These are phyloP conservation scores for Apiotrichum veenhuisii DNA, from an alignment of 1,284 basidiomycete genomes.

Conservation along the genomic window DNA sequence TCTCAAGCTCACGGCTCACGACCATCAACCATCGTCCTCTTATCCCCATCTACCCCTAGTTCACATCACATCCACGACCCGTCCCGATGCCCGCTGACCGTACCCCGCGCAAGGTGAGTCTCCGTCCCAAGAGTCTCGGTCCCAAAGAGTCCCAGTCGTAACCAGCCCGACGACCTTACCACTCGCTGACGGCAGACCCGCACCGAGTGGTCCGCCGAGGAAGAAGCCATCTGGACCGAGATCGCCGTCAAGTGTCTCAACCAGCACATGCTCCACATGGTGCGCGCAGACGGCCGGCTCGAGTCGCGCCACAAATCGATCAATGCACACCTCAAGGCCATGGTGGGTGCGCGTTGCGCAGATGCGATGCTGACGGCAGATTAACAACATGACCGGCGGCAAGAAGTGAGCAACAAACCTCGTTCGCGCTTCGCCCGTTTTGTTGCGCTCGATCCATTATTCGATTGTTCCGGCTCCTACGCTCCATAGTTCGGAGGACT, in stretches of 20 bases:
- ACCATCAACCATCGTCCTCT: too few species aligned
- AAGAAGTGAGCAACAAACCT: too few species aligned
- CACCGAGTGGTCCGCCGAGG: constrained; percentile 22
- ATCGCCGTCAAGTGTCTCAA: constrained; percentile 13
- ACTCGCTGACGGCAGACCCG: constrained; percentile 2
- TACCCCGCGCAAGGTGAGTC: not conserved
- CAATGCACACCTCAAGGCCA: constrained; percentile 22
- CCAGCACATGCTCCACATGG: constrained; percentile 11
- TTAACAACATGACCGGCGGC: not conserved
- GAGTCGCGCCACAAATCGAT: constrained; percentile 21
- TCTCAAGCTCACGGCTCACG: too few species aligned
- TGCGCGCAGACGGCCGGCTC: constrained; percentile 30
- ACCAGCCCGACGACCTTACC: not conserved
- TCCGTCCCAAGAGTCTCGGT: not conserved
- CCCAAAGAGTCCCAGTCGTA: not conserved
- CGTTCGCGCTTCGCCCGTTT: too few species aligned
- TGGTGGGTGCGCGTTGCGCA: constrained; percentile 22
- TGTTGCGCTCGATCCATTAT: too few species aligned
- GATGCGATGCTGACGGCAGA: constrained; percentile 4
- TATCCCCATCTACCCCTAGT: not conserved
- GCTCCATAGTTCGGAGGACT: too few species aligned
- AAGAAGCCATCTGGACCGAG: constrained; percentile 26
- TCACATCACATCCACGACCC: too few species aligned
- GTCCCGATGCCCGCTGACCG: not conserved
- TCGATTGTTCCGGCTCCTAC: too few species aligned